Evolutionary conservation across 2,329 filamentous ascomycete genomes (phyloP), one percentile per base, ranked within the genome.

Genomic region (Periconia macrospinosa): DNA sequence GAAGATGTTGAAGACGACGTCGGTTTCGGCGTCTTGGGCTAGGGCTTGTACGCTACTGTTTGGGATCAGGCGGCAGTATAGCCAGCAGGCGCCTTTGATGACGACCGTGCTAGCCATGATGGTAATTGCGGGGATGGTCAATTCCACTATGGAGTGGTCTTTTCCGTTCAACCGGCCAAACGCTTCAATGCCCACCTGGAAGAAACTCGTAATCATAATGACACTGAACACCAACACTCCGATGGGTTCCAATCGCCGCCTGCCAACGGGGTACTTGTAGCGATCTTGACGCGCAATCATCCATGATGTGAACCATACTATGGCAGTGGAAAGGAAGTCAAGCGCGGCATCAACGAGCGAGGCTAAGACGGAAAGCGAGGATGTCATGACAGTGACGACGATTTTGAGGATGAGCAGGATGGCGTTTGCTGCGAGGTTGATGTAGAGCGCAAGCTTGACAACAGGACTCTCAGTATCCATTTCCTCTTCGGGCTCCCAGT

Each of bases 1-100:
- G 66, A 94, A 93, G 1, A 85, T 85, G 75, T 96, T 96, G 82
- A 96, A 96, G 30, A 96, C 86, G 27, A 96, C 89, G 66, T 96
- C 90, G 0, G 90, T 81, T 73, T 84, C 79, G 13, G 85, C 85
- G 58, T 87, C 85, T 62, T 87, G 84, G 0, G 85, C 85, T 61
- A 96, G 78, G 1, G 91, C 91, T 69, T 92, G 90, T 5, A 96
- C 91, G 57, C 87, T 91, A 2, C 89, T 92, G 71, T 95, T 96
- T 62, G 86, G 90, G 60, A 96, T 89, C 33, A 94, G 73, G 7
- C 91, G 88, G 70, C 90, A 96, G 89, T 90, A 96, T 40, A 95
- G 68, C 90, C 90, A 96, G 74, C 89, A 92, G 10, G 84, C 76
- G 18, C 89, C 85, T 72, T 96, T 96, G 73, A 96, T 87, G 42